Conservation (phyloP, 805 yeast genomes). For the Millerozyma acaciae region DNA sequence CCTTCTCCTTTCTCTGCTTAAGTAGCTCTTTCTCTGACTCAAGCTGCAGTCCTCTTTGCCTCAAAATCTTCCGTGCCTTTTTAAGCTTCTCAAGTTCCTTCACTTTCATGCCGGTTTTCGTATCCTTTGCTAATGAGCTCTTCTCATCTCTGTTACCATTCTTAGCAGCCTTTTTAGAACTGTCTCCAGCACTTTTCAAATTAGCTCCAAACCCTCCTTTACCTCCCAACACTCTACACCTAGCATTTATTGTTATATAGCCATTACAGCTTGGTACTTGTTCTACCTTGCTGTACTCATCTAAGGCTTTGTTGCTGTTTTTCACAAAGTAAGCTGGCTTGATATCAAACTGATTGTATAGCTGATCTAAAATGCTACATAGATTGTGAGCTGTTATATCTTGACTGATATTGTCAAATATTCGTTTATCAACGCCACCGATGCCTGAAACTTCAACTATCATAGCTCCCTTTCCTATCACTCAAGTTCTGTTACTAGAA, state of each 20-base stretch:
- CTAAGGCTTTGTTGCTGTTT: neutral
- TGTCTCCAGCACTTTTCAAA: neutral
- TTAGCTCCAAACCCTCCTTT: constrained; percentile 10
- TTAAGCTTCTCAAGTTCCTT: constrained; percentile 4
- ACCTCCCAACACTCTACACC: constrained; percentile 5
- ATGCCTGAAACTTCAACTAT: too few species aligned
- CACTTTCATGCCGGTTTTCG: constrained; percentile 5
- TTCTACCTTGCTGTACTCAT: neutral
- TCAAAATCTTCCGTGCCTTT: constrained; percentile 3
- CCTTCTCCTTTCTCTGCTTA: constrained; percentile 4
- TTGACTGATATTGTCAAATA: too few species aligned
- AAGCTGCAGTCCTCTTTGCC: neutral
- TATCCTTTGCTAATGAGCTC: constrained; percentile 5
- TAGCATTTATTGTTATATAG: neutral
- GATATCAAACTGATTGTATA: neutral
- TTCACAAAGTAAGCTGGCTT: neutral
- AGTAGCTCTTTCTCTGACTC: constrained; percentile 2
- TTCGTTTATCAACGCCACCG: too few species aligned
- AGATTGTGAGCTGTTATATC: too few species aligned
- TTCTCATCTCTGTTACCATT: neutral
- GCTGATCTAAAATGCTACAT: neutral
- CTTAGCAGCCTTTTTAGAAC: neutral
- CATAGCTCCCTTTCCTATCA: too few species aligned
- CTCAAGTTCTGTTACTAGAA: too few species aligned
- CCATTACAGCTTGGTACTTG: neutral